phyloP scores from a whole-genome alignment of 2,329 filamentous ascomycete species.

The Epichloe baconii region DNA sequence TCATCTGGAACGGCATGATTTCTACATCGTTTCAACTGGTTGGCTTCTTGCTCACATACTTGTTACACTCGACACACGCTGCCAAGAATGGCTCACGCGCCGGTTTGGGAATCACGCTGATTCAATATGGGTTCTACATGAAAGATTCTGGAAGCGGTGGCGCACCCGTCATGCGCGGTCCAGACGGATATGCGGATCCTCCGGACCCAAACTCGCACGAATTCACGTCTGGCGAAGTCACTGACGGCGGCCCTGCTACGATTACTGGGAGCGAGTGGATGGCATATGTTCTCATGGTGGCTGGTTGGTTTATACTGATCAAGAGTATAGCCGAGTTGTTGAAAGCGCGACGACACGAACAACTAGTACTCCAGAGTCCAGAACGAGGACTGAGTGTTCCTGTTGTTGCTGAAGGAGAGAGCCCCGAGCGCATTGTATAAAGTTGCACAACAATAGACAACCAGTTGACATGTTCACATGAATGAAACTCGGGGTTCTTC shows the following conservation, averaged over 20 bases:
- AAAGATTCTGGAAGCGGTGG: constrained; percentile 44
- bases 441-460: not conserved
- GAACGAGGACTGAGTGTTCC: constrained; percentile 76
- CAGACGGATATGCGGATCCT: constrained; percentile 54
- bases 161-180: constrained; percentile 31
- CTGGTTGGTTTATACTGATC: constrained; percentile 96
- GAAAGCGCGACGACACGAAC: constrained; percentile 77
- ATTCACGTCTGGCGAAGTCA: constrained; percentile 64
- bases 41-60: constrained; percentile 94
- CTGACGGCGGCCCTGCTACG: constrained; percentile 33
- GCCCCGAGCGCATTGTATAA: constrained; percentile 62
- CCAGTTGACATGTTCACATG: too few relatives aligned
- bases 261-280: constrained; percentile 75
- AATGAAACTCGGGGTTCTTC: too few relatives aligned
- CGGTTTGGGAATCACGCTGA: constrained; percentile 84
- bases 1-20: constrained; percentile 90
- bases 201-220: constrained; percentile 82
- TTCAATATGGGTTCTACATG: constrained; percentile 97
- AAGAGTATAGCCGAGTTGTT: constrained; percentile 86
- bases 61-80: constrained; percentile 93
- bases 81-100: constrained; percentile 95
- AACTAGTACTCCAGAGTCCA: constrained; percentile 83
- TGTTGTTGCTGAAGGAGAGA: constrained; percentile 77
- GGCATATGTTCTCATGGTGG: constrained; percentile 87
- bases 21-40: constrained; percentile 95